Evolutionary conservation across 805 yeast species (phyloP).

Genomic region (Suhomyces xylopsoci): DNA sequence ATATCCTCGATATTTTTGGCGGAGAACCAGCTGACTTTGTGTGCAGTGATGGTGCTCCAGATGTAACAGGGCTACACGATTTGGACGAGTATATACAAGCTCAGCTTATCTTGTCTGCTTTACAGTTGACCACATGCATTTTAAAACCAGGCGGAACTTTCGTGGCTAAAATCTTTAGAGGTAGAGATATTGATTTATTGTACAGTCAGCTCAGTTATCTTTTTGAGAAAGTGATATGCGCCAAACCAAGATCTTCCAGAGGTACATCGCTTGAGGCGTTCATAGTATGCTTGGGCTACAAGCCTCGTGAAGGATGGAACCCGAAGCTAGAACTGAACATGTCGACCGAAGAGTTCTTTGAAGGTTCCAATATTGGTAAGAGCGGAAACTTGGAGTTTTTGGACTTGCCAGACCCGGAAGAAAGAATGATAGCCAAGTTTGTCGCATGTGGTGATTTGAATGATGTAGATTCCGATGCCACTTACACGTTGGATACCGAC

Average conservation of each 20-base stretch:
- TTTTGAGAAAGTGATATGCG: conserved; percentile 86
- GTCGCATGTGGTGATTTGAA: conserved; percentile 92
- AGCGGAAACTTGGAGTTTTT: conserved; percentile 46
- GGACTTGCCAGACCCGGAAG: conserved; percentile 51
- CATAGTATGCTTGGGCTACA: conserved; percentile 85
- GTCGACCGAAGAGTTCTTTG: conserved; percentile 82
- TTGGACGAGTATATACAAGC: conserved; percentile 96
- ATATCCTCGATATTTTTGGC: conserved; percentile 76
- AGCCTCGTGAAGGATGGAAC: conserved; percentile 79
- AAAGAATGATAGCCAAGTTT: conserved; percentile 81
- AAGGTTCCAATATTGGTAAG: conserved; percentile 57
- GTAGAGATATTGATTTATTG: conserved; percentile 89
- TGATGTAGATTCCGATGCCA: conserved; percentile 92
- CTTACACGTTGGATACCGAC: conserved; percentile 57
- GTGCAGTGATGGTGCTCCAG: conserved; percentile 98
- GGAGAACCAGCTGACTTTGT: conserved; percentile 95
- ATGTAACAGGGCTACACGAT: conserved; percentile 96
- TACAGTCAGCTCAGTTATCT: conserved; percentile 88
- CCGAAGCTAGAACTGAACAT: conserved; percentile 57
- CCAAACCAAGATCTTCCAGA: conserved; percentile 93
- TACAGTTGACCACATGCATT: conserved; percentile 86
- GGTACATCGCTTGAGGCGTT: conserved; percentile 94
- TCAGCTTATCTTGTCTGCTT: conserved; percentile 84
- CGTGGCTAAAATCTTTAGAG: conserved; percentile 95
- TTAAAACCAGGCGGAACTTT: conserved; percentile 87